Evolutionary conservation across 129 eudicot species (phyloP), one percentile per base, ranked within the genome.

Genomic region (Logfia minima): DNA sequence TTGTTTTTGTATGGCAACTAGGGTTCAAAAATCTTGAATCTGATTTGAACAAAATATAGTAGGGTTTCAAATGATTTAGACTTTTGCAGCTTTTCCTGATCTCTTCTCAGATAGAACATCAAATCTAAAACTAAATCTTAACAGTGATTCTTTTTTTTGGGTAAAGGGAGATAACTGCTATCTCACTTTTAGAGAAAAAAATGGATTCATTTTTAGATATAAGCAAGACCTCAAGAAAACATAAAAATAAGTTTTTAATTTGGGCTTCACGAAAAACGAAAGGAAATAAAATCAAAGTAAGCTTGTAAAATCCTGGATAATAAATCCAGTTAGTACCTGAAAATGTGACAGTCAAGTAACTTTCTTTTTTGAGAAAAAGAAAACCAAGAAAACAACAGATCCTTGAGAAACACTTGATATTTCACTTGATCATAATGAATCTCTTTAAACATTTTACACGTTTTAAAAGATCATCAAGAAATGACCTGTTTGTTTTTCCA

Each of bases 61-160:
- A 75, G 80, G 80, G 80, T 74, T 80, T 74, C 76, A 75, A 75
- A 75, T 74, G 71, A 80, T 80, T 35, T 80, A 70, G 43, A 56
- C 35, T 41, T 80, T 58, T 74, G 75, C 75, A 80, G 79, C 76
- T 74, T 80, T 74, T 74, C 41, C 75, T 39, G 71, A 58, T 74
- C 75, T 68, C 41, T 39, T 80, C 64, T 68, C 75, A 64, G 69
- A 39, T 74, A 66, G 16, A 67, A 67, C 70, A 74, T 75, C 65
- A 41, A 80, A 74, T 80, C 78, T 51, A 35, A 13, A 62, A 74
- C 45, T 21, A 75, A 75, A 75, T 80, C 80, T 60, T 6, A 80
- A 74, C 79, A 74, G 70, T 67, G n/a, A 5, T 43, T 43, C 43
- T 18, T 67, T n/a, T n/a, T n/a, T n/a, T n/a, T n/a, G n/a, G n/a